Evolutionary conservation across 306 rosid genomes (phyloP).

Genomic region (Inga laurina): DNA sequence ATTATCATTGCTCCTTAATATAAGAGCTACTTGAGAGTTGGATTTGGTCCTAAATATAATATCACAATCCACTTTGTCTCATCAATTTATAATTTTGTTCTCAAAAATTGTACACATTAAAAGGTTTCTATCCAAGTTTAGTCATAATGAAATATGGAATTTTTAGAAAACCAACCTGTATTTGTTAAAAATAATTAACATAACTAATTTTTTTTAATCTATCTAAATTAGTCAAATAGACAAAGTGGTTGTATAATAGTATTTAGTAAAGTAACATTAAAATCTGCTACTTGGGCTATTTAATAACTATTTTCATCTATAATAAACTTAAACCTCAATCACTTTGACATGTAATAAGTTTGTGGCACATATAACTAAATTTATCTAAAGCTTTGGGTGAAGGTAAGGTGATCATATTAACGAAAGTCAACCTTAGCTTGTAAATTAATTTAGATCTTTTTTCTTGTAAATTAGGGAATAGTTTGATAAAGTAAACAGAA

Average conservation of each 20-base stretch:
- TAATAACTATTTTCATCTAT: background rate
- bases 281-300: background rate
- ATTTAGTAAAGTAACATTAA: background rate
- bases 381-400: background rate
- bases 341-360: background rate
- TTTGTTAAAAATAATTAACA: too few species aligned
- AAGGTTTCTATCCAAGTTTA: too few species aligned
- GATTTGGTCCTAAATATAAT: too few species aligned
- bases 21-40: too few species aligned
- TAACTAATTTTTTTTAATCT: too few species aligned
- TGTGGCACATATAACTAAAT: background rate
- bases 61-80: too few species aligned
- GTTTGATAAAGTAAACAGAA: constrained; percentile 16
- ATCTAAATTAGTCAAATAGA: too few species aligned
- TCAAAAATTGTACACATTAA: too few species aligned
- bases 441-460: constrained; percentile 17
- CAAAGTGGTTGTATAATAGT: too few species aligned
- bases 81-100: too few species aligned
- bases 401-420: constrained; percentile 14
- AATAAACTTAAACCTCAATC: background rate
- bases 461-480: background rate
- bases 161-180: too few species aligned
- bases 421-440: constrained; percentile 22
- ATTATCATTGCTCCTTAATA: background rate
- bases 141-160: too few species aligned